Evolutionary conservation across 345 rosid genomes (phyloP).

Genomic region (Eucalyptus cladocalyx): DNA sequence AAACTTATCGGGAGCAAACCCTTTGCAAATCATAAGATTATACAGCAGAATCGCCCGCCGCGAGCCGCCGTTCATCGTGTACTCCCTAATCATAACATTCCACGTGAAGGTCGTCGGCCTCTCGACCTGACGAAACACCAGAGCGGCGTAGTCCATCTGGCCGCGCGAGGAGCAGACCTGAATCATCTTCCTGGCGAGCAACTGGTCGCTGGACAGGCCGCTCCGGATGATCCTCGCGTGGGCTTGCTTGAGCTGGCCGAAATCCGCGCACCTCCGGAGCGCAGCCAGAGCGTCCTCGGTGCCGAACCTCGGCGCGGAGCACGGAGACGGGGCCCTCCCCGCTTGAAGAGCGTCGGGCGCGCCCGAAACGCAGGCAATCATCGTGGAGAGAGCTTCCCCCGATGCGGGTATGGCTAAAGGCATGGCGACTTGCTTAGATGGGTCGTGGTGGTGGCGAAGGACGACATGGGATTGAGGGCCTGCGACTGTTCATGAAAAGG

Average conservation of each 20-base stretch:
- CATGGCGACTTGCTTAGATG: neutral
- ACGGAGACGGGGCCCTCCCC: neutral
- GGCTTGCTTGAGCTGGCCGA: constrained; percentile 44
- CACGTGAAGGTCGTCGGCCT: constrained; percentile 43
- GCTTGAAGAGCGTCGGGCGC: neutral
- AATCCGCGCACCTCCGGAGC: constrained; percentile 30
- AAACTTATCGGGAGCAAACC: constrained; percentile 49
- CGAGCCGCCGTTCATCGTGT: constrained; percentile 18
- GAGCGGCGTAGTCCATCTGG: constrained; percentile 32
- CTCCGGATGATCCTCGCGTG: constrained; percentile 43
- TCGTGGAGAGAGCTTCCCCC: neutral
- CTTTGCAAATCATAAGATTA: constrained; percentile 38
- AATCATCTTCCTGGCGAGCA: constrained; percentile 49
- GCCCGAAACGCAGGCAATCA: constrained; percentile 20
- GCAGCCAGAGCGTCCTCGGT: constrained; percentile 21
- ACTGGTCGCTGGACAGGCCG: constrained; percentile 30
- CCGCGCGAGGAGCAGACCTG: constrained; percentile 28
- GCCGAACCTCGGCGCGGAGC: constrained; percentile 5
- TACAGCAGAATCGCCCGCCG: constrained; percentile 43
- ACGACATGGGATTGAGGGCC: neutral
- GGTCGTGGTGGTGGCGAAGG: neutral
- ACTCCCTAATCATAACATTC: constrained; percentile 62
- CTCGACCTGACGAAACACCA: constrained; percentile 28
- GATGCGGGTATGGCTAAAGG: neutral
- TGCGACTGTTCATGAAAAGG: neutral